Evolutionary conservation across 371 early-diverging fungal species (phyloP), one percentile per base, ranked within the genome.

Genomic region (Lichtheimia corymbifera): DNA sequence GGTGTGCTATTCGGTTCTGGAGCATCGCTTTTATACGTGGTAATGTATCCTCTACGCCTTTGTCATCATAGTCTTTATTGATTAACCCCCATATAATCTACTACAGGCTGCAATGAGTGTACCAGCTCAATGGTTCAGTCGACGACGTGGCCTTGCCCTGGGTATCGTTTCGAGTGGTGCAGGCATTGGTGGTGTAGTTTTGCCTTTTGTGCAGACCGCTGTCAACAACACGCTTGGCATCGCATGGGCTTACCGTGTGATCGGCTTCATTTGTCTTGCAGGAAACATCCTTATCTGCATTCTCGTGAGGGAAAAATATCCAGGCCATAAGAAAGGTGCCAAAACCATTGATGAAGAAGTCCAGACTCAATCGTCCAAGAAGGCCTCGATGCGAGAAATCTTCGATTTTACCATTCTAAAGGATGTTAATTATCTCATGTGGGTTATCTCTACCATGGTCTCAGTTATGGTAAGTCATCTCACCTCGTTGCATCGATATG

Each of bases 141-240:
- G 77, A 27, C 61, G 73, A 43, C 82, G 92, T 17, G 89, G 89
- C 0, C 61, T 94, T 52, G 93, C 91, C 12, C 79, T 88, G 7
- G 96, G 93, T 13, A 71, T 94, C 4, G 84, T 90, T 42, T 83
- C 87, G n/a, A 79, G 90, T 58, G 95, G 95, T 4, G 80, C 86
- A 14, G 94, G 94, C 4, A 66, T 91, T 25, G 94, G 93, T 28
- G 93, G 93, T 0, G 72, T 93, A 1, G 77, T 86, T 25, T 71
- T 91, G 66, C 82, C 88, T 0, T 88, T 89, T 20, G 66, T 92
- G 7, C 77, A 88, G 56, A 83, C 82, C 28, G 56, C 62, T 28
- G 62, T 92, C 6, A 80, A 91, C 52, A 66, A 70, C 24, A 67
- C 61, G 5, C 58, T 88, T 5, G 91, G 89, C 0, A 65, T 77